Evolutionary conservation across 257 asterid species (phyloP), one percentile per base, ranked within the genome.

Genomic region (Scutellaria barbata): DNA sequence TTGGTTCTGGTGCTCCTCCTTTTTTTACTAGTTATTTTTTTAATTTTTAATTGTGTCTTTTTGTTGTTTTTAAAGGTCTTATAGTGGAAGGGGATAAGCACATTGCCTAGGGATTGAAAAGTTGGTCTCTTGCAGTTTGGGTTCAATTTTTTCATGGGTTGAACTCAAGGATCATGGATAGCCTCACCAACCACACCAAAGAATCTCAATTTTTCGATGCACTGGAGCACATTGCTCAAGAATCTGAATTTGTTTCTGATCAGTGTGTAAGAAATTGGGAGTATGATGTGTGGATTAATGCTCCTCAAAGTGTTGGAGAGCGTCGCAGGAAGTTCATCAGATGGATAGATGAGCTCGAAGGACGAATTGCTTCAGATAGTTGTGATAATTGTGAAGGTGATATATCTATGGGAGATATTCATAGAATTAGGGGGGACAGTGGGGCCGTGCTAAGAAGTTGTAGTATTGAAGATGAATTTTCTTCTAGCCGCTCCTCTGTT

Each of bases 131-230:
- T 85, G 77, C 68, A 63, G 83, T 68, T 73, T 83, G 76, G 77
- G 73, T 84, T 75, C 73, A n/a, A 59, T 51, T 22, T 33, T 66
- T 74, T 69, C 84, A 90, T 91, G 96, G 91, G 90, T 76, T 91
- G 95, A 90, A 77, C 86, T 71, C 79, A 62, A 81, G 87, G 78
- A 78, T 79, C 77, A 94, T 94, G 99, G 96, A 85, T 54, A 79
- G 70, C 84, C 79, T 80, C 79, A 66, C 79, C 77, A 71, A 63
- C 22, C 80, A 82, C 20, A 71, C 42, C 6, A 90, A 74, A 4
- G 89, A 89, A 79, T 83, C 76, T 60, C 90, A 63, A n/a, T 89
- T 81, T 81, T 95, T 86, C 45, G 96, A 95, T 69, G 98, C 96
- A 17, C 63, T 60, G 41, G 98, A 92, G 74, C 84, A 74, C 56